These are phyloP conservation scores for Trametes maxima DNA, from an alignment of 768 basidiomycete species.

Conservation along the genomic window DNA sequence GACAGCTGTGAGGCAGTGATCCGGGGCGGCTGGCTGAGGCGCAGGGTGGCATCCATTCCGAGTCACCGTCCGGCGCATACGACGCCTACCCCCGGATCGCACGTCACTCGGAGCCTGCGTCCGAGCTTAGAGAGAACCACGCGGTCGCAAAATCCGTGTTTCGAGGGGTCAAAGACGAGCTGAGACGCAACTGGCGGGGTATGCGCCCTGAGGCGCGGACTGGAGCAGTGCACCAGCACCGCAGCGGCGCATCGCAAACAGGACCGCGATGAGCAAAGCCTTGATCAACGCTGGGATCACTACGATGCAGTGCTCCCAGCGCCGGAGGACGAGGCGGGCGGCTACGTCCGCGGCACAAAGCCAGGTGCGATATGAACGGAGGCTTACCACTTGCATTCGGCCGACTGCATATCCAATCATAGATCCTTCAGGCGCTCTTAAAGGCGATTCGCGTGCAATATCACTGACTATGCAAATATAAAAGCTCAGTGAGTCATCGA, in stretches of 20 bases:
- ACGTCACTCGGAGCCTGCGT: not conserved
- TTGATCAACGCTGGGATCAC: slow-evolving; percentile 6
- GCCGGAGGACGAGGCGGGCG: no score
- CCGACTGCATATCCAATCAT: no score
- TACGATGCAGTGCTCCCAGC: not conserved
- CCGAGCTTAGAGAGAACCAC: not conserved
- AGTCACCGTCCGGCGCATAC: not conserved
- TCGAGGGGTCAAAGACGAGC: not conserved
- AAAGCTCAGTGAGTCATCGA: no score
- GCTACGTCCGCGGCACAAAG: no score
- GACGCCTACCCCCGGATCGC: not conserved
- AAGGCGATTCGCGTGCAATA: no score
- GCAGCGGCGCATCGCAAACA: not conserved
- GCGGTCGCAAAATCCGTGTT: not conserved
- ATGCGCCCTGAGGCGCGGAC: not conserved
- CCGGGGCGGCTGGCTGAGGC: not conserved
- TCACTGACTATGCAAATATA: no score
- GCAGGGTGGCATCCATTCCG: slow-evolving; percentile 1
- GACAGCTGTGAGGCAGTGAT: slow-evolving; percentile 7
- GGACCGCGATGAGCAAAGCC: not conserved
- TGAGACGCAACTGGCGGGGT: not conserved
- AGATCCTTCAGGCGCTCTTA: not conserved
- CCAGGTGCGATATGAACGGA: no score
- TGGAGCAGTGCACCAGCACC: slow-evolving; percentile 6
- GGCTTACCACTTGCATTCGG: no score